Percentiles rank a stretch among this genome's conserved stretches.
phyloP scores from a whole-genome alignment of 257 asterid genomes.

The Plantago ovata region DNA sequence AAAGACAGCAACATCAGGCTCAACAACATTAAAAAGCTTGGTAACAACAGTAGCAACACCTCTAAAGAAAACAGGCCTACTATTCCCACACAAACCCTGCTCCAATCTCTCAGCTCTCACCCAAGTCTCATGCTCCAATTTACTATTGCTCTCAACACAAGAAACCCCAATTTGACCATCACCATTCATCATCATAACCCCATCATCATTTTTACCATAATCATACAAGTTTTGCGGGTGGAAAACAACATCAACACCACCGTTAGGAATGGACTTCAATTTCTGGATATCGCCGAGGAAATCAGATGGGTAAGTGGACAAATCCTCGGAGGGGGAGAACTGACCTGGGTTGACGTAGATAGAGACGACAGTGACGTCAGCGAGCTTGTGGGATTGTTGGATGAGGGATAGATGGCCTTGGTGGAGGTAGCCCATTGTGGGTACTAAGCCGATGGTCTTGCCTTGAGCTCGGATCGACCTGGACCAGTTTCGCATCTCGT shows the following conservation, averaged over 20 bases:
- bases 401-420: conserved; percentile 83
- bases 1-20: conserved; percentile 88
- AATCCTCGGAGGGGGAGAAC: conserved; percentile 89
- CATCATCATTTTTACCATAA: conserved; percentile 35
- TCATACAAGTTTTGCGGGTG: conserved; percentile 71
- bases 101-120: conserved; percentile 74
- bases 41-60: conserved; percentile 93
- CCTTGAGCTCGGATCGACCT: conserved; percentile 55
- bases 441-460: conserved; percentile 69
- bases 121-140: conserved; percentile 97
- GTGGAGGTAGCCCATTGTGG: conserved; percentile 95
- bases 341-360: conserved; percentile 92
- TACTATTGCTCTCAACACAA: no score
- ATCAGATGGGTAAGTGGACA: conserved; percentile 91
- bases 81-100: conserved; percentile 79
- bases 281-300: conserved; percentile 67
- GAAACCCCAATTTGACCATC: conserved; percentile 23
- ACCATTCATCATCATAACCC: background rate
- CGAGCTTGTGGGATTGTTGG: conserved; percentile 51
- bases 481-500: conserved; percentile 82
- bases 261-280: conserved; percentile 36
- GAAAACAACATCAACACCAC: conserved; percentile 77
- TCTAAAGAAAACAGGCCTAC: conserved; percentile 86
- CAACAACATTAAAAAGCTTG: conserved; percentile 80
- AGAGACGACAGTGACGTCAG: conserved; percentile 66